Base-by-base conservation (phyloP, 306 rosid genomes). In the Pyrus communis region DNA sequence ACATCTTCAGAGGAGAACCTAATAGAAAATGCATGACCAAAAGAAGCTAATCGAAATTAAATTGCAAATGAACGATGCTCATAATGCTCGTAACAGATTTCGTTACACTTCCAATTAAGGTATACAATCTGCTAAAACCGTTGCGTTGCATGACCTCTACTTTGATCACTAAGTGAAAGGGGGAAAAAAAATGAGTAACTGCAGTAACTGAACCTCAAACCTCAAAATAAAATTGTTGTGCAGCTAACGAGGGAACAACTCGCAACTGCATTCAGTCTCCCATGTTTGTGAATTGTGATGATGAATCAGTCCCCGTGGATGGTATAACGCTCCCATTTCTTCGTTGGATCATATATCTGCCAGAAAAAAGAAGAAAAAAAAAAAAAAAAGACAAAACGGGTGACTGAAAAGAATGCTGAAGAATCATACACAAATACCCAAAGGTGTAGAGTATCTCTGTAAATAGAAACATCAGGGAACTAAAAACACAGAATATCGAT, bases 251-350 rank as follows among this genome's bases (percentile, higher is more conserved):
- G 42, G 42, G 13, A 18, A 12, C 27, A 6, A 38, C 11, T 15
- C 27, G 11, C 27, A 59, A 73, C 40, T 13, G 55, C 25, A 28
- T 57, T 38, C 70, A 66, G 62, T 51, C 25, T 8, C 33, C 55
- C 40, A 12, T 21, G 58, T 7, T 25, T 14, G 21, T 17, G 19
- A 15, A 49, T 15, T 15, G 54, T 49, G 18, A 11, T 27, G 4
- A 6, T 27, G 5, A 73, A 71, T 82, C 81, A 82, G 85, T 82
- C 85, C 52, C 85, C 85, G 3, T 77, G 81, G 74, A 82, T 82
- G 13, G 85, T 82, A 60, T 82, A 82, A 4, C 85, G 81, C 75
- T 82, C 85, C 85, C 85, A 82, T 73, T 82, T 82, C 81, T 28
- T 82, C n/a, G 85, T 82, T 25, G 81, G 78, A 67, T 82, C 85